These are phyloP conservation scores for Pythium insidiosum DNA, from an alignment of 352 stramenopile genomes.

Conservation along the genomic window DNA sequence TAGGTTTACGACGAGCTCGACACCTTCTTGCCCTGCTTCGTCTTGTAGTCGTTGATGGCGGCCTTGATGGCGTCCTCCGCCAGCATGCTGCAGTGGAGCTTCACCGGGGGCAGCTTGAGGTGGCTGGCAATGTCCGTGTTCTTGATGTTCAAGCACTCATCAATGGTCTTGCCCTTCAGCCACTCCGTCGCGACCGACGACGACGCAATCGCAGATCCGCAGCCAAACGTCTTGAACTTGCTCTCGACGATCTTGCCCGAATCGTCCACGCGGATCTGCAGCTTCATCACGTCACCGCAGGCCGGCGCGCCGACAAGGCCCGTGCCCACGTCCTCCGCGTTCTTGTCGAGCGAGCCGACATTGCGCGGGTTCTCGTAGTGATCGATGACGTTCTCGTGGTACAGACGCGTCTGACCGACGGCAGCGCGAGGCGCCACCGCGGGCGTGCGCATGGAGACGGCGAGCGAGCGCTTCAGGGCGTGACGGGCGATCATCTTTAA, in stretches of 20 bases:
- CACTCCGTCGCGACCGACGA: constrained; percentile 97
- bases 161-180: constrained; percentile 97
- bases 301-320: constrained; percentile 97
- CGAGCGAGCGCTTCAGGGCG: constrained; percentile 49
- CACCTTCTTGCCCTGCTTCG: constrained; percentile 64
- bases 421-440: constrained; percentile 2
- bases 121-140: constrained; percentile 99
- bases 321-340: constrained; percentile 94
- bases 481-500: constrained; percentile 52
- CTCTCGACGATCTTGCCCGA: constrained; percentile 95
- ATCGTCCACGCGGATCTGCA: constrained; percentile 95
- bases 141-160: constrained; percentile 92
- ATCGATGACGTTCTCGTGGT: constrained; percentile 99
- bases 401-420: constrained; percentile 55
- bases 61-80: constrained; percentile 99
- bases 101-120: constrained; percentile 98
- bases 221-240: constrained; percentile 99
- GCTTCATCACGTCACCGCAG: constrained; percentile 99
- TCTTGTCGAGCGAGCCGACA: constrained; percentile 97
- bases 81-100: constrained; percentile 98
- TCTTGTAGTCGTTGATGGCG: constrained; percentile 97
- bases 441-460: constrained; percentile 4
- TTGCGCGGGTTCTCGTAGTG: constrained; percentile 99
- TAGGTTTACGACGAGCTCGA: constrained; percentile 21
- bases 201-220: constrained; percentile 96